Evolutionary conservation across 345 rosid genomes (phyloP).

Genomic region (Acer saccharum): DNA sequence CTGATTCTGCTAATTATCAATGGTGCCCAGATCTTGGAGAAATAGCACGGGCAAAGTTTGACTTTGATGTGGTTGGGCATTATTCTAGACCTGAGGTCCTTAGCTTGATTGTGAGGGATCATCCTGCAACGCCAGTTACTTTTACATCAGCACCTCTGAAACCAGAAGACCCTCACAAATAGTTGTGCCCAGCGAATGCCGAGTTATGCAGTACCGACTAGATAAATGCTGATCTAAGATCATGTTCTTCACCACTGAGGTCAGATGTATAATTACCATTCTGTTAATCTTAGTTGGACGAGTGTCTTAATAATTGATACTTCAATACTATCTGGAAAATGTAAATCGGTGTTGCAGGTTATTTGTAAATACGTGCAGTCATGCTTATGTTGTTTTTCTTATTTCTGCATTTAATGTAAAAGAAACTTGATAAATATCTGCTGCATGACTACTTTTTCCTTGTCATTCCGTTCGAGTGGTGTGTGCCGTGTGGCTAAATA

Average conservation of each 20-base stretch:
- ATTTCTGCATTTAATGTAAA: not conserved
- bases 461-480: not conserved
- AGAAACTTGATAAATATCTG: not conserved
- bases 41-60: conserved; percentile 82
- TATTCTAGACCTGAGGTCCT: conserved; percentile 93
- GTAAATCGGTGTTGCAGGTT: not conserved
- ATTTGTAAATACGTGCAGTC: not conserved
- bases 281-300: not conserved
- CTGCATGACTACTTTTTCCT: not conserved
- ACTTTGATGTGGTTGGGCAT: conserved; percentile 94
- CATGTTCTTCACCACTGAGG: not conserved
- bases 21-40: conserved; percentile 80
- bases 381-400: not conserved
- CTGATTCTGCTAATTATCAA: conserved; percentile 13
- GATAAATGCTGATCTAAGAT: not conserved
- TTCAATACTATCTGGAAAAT: not conserved
- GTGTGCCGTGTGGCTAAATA: not conserved
- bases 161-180: conserved; percentile 38
- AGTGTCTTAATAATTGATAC: not conserved
- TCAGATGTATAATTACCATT: not conserved
- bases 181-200: conserved; percentile 7
- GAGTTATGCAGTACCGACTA: not conserved
- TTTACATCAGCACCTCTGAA: conserved; percentile 50
- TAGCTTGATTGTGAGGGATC: conserved; percentile 79
- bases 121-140: conserved; percentile 68